Evolutionary conservation across 2,329 filamentous ascomycete species (phyloP), one percentile per base, ranked within the genome.

Genomic region (Colletotrichum eleusines): DNA sequence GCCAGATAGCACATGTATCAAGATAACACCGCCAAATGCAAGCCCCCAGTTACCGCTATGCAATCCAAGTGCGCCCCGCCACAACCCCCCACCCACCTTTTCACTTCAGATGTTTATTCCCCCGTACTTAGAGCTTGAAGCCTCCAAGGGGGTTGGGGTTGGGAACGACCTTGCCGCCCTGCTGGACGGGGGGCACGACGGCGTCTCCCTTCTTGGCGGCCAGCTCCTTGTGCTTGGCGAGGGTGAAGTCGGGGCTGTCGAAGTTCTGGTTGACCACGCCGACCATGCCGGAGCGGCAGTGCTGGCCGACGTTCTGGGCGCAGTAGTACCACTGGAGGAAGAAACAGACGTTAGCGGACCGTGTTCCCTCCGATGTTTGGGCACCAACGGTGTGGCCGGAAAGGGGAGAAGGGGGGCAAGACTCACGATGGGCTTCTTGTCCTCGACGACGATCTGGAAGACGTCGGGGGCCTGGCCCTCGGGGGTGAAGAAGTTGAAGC

Each of bases 281-380:
- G 3, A 81, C 80, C 85, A 87, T 87, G 71, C 84, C 84, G 14
- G 76, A 80, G 73, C 84, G 80, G 81, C 85, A 88, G 75, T 87
- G 85, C 72, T 74, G 75, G 57, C 77, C 79, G 40, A 70, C 74
- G 23, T 76, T 77, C 76, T 80, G 81, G n/a, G 80, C 77, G 76
- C 80, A 82, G 78, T 81, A 82, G 75, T 80, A 79, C 76, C 80
- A 80, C 64, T 66, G 14, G 14, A 12, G n/a, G 26, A 20, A 2
- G 11, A 18, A 16, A 16, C 6, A 20, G 1, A 16, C 16, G 26
- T 31, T 6, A 42, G 50, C 6, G 7, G 5, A 4, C 12, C 18
- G 3, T 6, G 1, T 7, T 23, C 1, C 9, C 11, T 2, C 12
- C n/a, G 18, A 4, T 23, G 20, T 20, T 35, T 18, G 38, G n/a